phyloP scores from a whole-genome alignment of 1,284 basidiomycete genomes.

The Amylostereum areolatum region DNA sequence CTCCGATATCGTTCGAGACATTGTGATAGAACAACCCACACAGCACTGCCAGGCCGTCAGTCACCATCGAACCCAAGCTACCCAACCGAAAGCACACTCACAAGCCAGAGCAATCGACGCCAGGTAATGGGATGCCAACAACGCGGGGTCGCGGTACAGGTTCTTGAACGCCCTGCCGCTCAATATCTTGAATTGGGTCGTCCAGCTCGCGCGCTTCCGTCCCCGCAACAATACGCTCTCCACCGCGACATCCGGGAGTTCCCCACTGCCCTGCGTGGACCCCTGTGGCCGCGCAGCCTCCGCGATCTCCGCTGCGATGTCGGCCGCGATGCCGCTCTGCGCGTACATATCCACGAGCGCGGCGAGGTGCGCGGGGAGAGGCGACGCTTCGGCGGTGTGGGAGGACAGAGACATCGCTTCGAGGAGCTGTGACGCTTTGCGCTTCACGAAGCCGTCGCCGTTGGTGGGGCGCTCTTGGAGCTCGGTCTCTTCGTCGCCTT shows the following conservation, averaged over 20 bases:
- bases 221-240: constrained; percentile 69
- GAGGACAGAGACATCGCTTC: constrained; percentile 54
- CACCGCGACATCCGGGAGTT: constrained; percentile 57
- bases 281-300: constrained; percentile 30
- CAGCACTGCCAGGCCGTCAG: constrained; percentile 42
- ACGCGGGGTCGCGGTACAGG: constrained; percentile 87
- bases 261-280: constrained; percentile 26
- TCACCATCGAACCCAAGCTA: constrained; percentile 1
- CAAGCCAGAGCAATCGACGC: constrained; percentile 80
- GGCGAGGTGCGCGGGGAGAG: constrained; percentile 62
- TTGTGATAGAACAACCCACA: constrained; percentile 81
- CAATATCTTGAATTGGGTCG: constrained; percentile 88
- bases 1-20: constrained; percentile 85
- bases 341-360: constrained; percentile 73
- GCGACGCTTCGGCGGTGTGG: constrained; percentile 25
- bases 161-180: constrained; percentile 99
- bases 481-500: constrained; percentile 48
- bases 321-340: constrained; percentile 59
- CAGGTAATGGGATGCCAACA: constrained; percentile 87
- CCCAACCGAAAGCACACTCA: constrained; percentile 31
- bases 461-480: constrained; percentile 38
- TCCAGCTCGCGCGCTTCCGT: constrained; percentile 79
- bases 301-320: constrained; percentile 62
- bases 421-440: constrained; percentile 74
- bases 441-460: constrained; percentile 48